These are phyloP conservation scores for Heimioporus sp. DNA, from an alignment of 768 basidiomycete genomes.

Conservation along the genomic window DNA sequence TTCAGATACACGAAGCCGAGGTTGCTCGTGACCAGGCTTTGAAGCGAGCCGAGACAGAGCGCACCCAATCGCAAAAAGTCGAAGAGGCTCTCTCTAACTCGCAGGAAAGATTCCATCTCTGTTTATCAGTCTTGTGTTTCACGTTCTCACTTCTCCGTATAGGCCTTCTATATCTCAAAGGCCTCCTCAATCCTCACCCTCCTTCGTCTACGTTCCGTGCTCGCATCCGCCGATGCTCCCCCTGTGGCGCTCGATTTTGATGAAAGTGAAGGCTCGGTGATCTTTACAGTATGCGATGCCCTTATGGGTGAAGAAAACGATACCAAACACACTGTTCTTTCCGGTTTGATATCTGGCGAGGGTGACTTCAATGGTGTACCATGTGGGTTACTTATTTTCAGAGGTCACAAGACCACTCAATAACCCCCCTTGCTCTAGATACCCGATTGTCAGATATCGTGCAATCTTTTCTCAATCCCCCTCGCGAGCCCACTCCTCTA, in stretches of 20 bases:
- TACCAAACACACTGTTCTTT: slow-evolving; percentile 47
- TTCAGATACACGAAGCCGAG: slow-evolving; percentile 64
- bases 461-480: slow-evolving; percentile 51
- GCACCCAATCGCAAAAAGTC: slow-evolving; percentile 52
- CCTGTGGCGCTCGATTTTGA: slow-evolving; percentile 42
- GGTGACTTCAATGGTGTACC: slow-evolving; percentile 62
- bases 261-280: slow-evolving; percentile 50
- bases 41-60: slow-evolving; percentile 57
- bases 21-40: slow-evolving; percentile 50
- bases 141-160: slow-evolving; percentile 1
- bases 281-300: slow-evolving; percentile 51
- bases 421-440: slow-evolving; percentile 39
- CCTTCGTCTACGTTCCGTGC: slow-evolving; percentile 53
- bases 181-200: slow-evolving; percentile 54
- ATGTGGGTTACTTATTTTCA: slow-evolving; percentile 45
- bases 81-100: slow-evolving; percentile 54
- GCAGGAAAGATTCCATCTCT: slow-evolving; percentile 42
- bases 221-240: slow-evolving; percentile 45
- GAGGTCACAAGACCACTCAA: slow-evolving; percentile 5
- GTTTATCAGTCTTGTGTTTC: neutral
- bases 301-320: slow-evolving; percentile 58
- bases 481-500: slow-evolving; percentile 30
- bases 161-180: slow-evolving; percentile 46
- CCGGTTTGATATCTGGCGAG: slow-evolving; percentile 53
- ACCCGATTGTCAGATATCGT: slow-evolving; percentile 59